Base-by-base conservation (phyloP, 2,329 filamentous ascomycete species). In the Huntiella savannae region DNA sequence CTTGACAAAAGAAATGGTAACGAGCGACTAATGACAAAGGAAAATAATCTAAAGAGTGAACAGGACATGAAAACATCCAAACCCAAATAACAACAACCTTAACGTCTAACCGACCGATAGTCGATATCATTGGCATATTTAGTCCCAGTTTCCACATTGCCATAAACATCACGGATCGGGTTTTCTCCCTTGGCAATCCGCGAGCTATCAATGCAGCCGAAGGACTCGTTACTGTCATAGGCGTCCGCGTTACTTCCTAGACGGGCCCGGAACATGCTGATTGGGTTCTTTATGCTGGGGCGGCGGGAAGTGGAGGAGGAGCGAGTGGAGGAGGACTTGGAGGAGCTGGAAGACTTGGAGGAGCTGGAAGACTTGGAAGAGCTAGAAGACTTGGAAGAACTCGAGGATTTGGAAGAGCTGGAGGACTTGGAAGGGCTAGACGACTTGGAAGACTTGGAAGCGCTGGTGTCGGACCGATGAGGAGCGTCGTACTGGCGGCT, bases 161-260 rank as follows among this genome's bases (percentile, higher is more conserved):
- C n/a, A 15, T 15, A 15, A 15, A 15, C 15, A 15, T 15, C 2
- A 15, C 15, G 2, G 15, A 15, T 15, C 15, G 15, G 15, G 2
- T 4, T 17, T 4, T 7, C 7, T 28, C 22, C 22, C 6, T 28
- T 28, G 22, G 19, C 38, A 33, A 50, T 47, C 10, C 22, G 44
- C 44, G 47, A 41, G 13, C 48, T 50, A n/a, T 50, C 48, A 15
- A 50, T 17, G 33, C 48, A 50, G 4, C 43, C 40, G 44, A 50
- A 50, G 3, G 48, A 50, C n/a, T 15, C 37, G 8, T 19, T 37
- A 22, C 47, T 45, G n/a, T 15, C n/a, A n/a, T 22, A 19, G 1
- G 40, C 33, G 5, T 12, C 36, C 8, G 5, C 8, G 28, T 13
- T 17, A 10, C 11, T 36, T 6, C 11, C 17, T 7, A 22, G 35